Percentiles rank a stretch among this genome's conserved stretches.
phyloP scores from a whole-genome alignment of 1,139 yeast genomes.

The Lizanozyma gosingica region DNA sequence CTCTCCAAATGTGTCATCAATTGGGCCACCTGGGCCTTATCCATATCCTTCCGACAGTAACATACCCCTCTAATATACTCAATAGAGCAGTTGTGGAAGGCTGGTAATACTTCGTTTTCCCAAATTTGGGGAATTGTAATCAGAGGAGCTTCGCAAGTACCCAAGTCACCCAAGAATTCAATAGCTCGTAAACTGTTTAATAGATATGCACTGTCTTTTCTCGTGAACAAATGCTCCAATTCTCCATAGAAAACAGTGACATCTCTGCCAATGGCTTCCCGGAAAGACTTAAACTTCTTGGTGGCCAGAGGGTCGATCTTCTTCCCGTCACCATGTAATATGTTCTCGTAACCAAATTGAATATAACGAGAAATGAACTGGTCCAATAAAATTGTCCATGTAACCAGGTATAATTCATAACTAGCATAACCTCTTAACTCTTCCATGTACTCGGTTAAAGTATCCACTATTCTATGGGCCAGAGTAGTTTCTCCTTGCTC shows the following conservation, averaged over 20 bases:
- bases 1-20: constrained; percentile 22
- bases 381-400: constrained; percentile 36
- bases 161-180: constrained; percentile 65
- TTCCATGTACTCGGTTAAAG: constrained; percentile 64
- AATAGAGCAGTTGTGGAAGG: constrained; percentile 59
- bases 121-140: constrained; percentile 48
- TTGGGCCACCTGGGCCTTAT: constrained; percentile 20
- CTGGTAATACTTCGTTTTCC: constrained; percentile 43
- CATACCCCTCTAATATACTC: constrained; percentile 52
- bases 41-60: constrained; percentile 38
- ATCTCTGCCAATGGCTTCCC: constrained; percentile 45
- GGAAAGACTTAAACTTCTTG: constrained; percentile 32
- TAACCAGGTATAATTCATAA: constrained; percentile 36
- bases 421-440: constrained; percentile 49
- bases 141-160: constrained; percentile 43
- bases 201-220: constrained; percentile 42
- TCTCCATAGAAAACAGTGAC: constrained; percentile 56
- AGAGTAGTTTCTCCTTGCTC: constrained; percentile 33
- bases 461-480: constrained; percentile 56
- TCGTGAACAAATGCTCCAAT: constrained; percentile 44
- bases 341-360: constrained; percentile 36
- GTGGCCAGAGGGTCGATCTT: constrained; percentile 54
- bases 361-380: constrained; percentile 37
- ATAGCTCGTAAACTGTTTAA: constrained; percentile 44
- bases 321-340: constrained; percentile 39